These are phyloP conservation scores for Isoetes engelmannii DNA, from an alignment of 83 land plant genomes.

Conservation along the genomic window DNA sequence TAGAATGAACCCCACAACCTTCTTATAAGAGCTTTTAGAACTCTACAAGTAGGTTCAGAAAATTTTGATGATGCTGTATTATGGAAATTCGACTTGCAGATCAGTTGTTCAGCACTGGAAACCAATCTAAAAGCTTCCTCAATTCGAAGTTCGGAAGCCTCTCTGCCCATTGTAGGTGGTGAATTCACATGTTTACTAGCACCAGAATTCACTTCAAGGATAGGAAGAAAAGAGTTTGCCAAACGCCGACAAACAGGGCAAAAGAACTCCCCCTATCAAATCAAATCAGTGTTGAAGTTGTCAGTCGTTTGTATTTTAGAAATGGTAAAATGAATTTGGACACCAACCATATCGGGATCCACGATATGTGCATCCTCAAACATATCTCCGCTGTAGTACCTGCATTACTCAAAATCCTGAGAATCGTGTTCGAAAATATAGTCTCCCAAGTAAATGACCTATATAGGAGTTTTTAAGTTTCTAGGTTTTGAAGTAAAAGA, in stretches of 20 bases:
- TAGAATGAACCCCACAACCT: conserved; percentile 48
- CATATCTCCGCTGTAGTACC: conserved; percentile 54
- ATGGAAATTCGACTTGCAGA: conserved; percentile 34
- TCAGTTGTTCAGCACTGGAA: conserved; percentile 45
- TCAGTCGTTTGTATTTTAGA: too few species aligned
- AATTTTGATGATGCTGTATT: conserved; percentile 33
- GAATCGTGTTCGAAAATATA: too few species aligned
- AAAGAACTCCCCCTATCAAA: conserved; percentile 73
- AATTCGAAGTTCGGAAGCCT: conserved; percentile 17
- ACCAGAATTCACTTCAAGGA: not conserved
- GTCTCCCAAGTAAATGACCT: too few species aligned
- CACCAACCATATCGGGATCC: conserved; percentile 71
- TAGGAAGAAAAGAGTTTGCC: conserved; percentile 83
- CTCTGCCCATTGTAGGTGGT: too few species aligned
- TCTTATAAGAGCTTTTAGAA: conserved; percentile 43
- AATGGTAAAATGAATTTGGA: too few species aligned
- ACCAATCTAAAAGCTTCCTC: conserved; percentile 53
- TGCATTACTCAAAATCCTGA: conserved; percentile 3
- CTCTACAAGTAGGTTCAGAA: conserved; percentile 25
- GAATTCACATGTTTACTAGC: too few species aligned
- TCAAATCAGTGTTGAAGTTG: conserved; percentile 1
- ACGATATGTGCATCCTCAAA: conserved; percentile 87
- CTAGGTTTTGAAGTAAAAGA: too few species aligned
- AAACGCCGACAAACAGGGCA: conserved; percentile 90
- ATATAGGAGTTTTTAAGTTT: too few species aligned